These are phyloP conservation scores for Plasmodium gaboni DNA, from an alignment of 169 alveolate genomes.

Conservation along the genomic window DNA sequence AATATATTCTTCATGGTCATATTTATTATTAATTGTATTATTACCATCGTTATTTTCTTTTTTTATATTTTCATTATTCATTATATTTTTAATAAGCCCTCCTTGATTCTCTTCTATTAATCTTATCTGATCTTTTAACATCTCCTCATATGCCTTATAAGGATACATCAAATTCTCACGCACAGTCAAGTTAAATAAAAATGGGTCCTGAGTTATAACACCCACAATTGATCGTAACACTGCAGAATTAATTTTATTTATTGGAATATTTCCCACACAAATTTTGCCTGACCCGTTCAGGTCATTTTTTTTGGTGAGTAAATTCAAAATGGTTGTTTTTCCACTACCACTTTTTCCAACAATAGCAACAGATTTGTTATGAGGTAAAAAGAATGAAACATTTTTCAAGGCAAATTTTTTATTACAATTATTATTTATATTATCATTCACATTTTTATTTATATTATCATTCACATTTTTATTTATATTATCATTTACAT, in stretches of 20 bases:
- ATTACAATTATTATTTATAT: background rate
- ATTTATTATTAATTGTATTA: background rate
- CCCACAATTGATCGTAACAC: slow-evolving; percentile 52
- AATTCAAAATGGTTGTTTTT: slow-evolving; percentile 92
- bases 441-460: background rate
- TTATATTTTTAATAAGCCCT: background rate
- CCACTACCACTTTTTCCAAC: slow-evolving; percentile 96
- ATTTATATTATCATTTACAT: background rate
- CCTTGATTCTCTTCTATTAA: slow-evolving; percentile 11
- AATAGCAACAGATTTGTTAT: slow-evolving; percentile 90
- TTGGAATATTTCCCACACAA: slow-evolving; percentile 70
- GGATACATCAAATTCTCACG: slow-evolving; percentile 32
- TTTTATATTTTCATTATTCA: background rate
- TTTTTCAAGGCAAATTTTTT: slow-evolving; percentile 45
- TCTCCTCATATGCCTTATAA: slow-evolving; percentile 44
- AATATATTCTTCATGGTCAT: slow-evolving; percentile 2
- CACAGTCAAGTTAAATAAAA: slow-evolving; percentile 35
- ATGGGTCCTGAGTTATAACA: slow-evolving; percentile 61
- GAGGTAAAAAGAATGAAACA: slow-evolving; percentile 53
- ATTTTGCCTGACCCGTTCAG: slow-evolving; percentile 83
- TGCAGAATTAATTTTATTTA: slow-evolving; percentile 37
- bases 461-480: background rate
- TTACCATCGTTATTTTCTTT: background rate
- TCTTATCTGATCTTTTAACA: slow-evolving; percentile 48
- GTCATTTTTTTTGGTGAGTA: slow-evolving; percentile 91